Conservation (phyloP, 2,329 filamentous ascomycete genomes). For the Fusarium avenaceum region DNA sequence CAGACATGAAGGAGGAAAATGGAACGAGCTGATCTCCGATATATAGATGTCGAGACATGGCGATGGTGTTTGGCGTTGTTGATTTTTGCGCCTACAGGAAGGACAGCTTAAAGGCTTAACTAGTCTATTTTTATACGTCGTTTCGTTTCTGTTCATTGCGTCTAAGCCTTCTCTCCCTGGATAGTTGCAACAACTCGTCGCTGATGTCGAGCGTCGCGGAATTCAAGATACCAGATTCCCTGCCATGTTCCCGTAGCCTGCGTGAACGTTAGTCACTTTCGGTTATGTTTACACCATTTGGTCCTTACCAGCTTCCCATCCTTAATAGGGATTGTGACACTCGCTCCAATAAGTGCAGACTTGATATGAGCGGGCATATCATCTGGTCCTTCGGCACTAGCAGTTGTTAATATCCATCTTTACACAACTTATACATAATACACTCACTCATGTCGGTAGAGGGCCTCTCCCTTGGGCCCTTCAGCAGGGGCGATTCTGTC, state of each 20-base stretch:
- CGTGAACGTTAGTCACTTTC: conserved; percentile 13
- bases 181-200: conserved; percentile 92
- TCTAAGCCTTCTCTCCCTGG: conserved; percentile 79
- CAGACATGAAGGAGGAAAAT: conserved; percentile 70
- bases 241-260: conserved; percentile 80
- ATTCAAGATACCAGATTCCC: conserved; percentile 95
- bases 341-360: conserved; percentile 87
- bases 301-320: conserved; percentile 80
- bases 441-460: conserved; percentile 79
- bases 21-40: conserved; percentile 51
- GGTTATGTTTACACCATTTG: not conserved
- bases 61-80: conserved; percentile 56
- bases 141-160: conserved; percentile 3
- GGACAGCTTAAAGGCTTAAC: conserved; percentile 27
- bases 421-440: not conserved
- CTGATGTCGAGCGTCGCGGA: conserved; percentile 80
- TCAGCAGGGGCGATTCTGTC: conserved; percentile 87
- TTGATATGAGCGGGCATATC: conserved; percentile 99
- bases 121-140: conserved; percentile 29
- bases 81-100: conserved; percentile 30
- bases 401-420: conserved; percentile 8
- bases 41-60: conserved; percentile 47
- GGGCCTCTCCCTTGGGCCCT: conserved; percentile 76
- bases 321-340: conserved; percentile 89
- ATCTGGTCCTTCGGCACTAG: conserved; percentile 84